A percentile compares a stretch with the other conserved stretches of the same genome.
These are phyloP conservation scores for Kwoniella pini DNA, from an alignment of 768 basidiomycete species.

Conservation along the genomic window DNA sequence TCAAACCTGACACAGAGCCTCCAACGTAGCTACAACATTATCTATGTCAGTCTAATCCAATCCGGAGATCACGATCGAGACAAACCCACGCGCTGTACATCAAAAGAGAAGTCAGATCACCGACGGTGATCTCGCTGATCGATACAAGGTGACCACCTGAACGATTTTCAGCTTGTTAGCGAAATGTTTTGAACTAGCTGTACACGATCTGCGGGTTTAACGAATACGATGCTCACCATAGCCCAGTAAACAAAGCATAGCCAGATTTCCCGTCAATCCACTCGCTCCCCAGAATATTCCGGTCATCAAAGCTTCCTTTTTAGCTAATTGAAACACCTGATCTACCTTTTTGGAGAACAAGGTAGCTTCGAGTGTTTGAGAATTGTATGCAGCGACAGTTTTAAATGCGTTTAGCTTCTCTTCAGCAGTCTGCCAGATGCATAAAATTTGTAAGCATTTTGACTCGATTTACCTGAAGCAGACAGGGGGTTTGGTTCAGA, in stretches of 20 bases:
- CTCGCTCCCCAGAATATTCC: conserved; percentile 82
- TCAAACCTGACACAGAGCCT: conserved; percentile 54
- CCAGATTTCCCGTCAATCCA: conserved; percentile 89
- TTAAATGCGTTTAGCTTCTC: conserved; percentile 94
- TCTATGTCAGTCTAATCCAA: neutral
- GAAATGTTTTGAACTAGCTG: too few species aligned
- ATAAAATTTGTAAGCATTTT: too few species aligned
- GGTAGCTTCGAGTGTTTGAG: conserved; percentile 67
- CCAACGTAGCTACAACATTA: conserved; percentile 48
- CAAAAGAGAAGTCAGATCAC: conserved; percentile 82
- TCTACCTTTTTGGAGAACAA: conserved; percentile 69
- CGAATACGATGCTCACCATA: conserved; percentile 75
- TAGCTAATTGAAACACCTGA: conserved; percentile 70
- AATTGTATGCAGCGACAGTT: conserved; percentile 59
- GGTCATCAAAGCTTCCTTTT: conserved; percentile 83
- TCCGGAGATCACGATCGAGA: neutral
- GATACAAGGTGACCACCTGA: conserved; percentile 89
- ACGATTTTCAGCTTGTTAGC: too few species aligned
- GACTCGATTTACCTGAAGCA: neutral
- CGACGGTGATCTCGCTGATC: conserved; percentile 81
- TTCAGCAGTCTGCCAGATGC: conserved; percentile 67
- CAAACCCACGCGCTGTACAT: conserved; percentile 87
- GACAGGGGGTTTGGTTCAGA: neutral
- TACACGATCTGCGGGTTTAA: too few species aligned
- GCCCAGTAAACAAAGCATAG: conserved; percentile 80